Evolutionary conservation across 1,139 yeast genomes (phyloP).

Genomic region (Debaryomyces coudertii): DNA sequence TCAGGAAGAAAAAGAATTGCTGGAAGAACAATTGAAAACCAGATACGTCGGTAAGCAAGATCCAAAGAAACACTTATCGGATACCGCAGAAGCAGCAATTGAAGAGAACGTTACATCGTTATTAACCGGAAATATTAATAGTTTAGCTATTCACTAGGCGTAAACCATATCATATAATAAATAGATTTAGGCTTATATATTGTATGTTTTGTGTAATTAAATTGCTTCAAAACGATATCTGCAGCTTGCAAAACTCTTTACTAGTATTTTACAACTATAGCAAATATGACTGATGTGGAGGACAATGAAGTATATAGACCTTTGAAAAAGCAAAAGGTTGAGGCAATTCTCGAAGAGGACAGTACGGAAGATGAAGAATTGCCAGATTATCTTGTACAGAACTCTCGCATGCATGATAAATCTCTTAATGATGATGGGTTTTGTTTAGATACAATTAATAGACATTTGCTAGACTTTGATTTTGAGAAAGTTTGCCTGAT

Average conservation of each 20-base stretch:
- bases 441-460: slow-evolving; percentile 59
- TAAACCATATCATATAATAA: not conserved
- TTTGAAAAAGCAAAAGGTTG: slow-evolving; percentile 2
- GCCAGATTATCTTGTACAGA: slow-evolving; percentile 10
- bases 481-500: slow-evolving; percentile 67
- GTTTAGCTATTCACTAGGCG: slow-evolving; percentile 69
- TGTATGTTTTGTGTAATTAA: slow-evolving; percentile 6
- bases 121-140: slow-evolving; percentile 85
- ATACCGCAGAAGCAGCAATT: slow-evolving; percentile 80
- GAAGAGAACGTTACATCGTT: slow-evolving; percentile 90
- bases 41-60: slow-evolving; percentile 98
- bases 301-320: not conserved
- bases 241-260: not conserved
- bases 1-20: slow-evolving; percentile 86
- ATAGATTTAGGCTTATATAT: not conserved
- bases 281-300: not conserved
- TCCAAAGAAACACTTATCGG: slow-evolving; percentile 95
- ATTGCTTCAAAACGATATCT: not conserved
- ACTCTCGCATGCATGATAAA: slow-evolving; percentile 19
- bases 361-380: slow-evolving; percentile 11
- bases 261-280: not conserved
- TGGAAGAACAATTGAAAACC: slow-evolving; percentile 88
- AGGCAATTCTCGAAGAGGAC: not conserved
- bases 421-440: slow-evolving; percentile 9
- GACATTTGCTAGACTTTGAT: slow-evolving; percentile 67